These are phyloP conservation scores for Xylaria sp. DNA, from an alignment of 2,329 filamentous ascomycete genomes.

Conservation along the genomic window DNA sequence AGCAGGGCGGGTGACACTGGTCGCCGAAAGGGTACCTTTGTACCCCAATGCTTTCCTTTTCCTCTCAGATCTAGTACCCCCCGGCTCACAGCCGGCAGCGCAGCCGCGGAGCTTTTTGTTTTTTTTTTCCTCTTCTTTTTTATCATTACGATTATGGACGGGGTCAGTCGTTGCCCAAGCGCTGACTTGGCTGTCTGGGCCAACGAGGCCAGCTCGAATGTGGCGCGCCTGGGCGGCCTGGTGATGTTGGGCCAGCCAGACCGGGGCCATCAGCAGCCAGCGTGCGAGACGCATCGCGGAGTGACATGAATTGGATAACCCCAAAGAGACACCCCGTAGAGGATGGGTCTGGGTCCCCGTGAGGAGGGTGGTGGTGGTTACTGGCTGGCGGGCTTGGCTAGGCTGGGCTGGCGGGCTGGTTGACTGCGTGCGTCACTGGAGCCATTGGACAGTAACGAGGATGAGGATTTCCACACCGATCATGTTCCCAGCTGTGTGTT, in stretches of 20 bases:
- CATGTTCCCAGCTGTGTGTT: constrained; percentile 27
- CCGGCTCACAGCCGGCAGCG: constrained; percentile 15
- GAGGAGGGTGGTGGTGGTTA: too few species aligned
- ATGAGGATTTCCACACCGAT: constrained; percentile 23
- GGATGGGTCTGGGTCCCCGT: constrained; percentile 9
- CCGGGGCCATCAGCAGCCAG: constrained; percentile 6
- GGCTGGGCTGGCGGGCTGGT: constrained; percentile 9
- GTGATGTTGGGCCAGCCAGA: constrained; percentile 11
- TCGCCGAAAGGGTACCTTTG: constrained; percentile 26
- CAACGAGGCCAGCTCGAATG: neutral
- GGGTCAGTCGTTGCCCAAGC: constrained; percentile 21
- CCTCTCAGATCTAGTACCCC: constrained; percentile 18
- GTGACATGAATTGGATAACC: neutral
- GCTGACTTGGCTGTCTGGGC: constrained; percentile 23
- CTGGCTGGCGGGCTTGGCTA: too few species aligned
- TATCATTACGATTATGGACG: constrained; percentile 25
- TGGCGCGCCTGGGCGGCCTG: constrained; percentile 19
- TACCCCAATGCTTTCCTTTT: constrained; percentile 10
- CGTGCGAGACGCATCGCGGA: neutral
- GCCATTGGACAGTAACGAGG: constrained; percentile 12
- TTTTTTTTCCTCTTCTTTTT: too few species aligned
- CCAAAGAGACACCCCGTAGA: constrained; percentile 3
- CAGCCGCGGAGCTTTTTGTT: constrained; percentile 10
- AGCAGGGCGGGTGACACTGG: constrained; percentile 35
- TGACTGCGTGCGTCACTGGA: constrained; percentile 23